Evolutionary conservation across 1,284 basidiomycete species (phyloP), one percentile per base, ranked within the genome.

Genomic region (Malassezia restricta): DNA sequence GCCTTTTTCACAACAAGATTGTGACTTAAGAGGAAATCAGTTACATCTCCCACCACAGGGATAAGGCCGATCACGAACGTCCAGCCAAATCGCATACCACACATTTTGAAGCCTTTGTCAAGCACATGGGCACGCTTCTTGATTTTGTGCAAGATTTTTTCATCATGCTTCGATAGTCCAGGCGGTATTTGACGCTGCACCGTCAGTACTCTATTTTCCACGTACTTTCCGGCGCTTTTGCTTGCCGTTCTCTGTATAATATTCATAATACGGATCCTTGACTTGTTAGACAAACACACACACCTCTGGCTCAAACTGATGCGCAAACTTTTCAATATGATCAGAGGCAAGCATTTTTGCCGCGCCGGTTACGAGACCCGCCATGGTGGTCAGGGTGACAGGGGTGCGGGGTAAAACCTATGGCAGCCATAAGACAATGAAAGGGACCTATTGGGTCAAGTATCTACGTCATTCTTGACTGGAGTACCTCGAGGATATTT

Each of bases 41-140:
- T 77, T 32, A 81, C 74, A 62, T 87, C 84, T 27, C 86, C 87
- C 0, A 79, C 78, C 30, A 81, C 76, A 6, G 86, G 87, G 29
- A 88, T 75, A n/a, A 87, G 77, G 0, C 84, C 84, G 76, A 64
- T 59, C 45, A 68, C 42, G 47, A 64, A 63, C 8, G 77, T 77
- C 83, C 84, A 92, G 5, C 91, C 90, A 58, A 94, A 89, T 8
- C 82, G 81, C 56, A 94, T 75, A 3, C 90, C 88, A 63, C 83
- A 87, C 8, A 95, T 49, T 43, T 73, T 78, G 77, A 95, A 86
- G 6, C 87, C 85, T 74, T 89, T 91, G 78, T 96, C 91, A 50
- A 96, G 83, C 68, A 84, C 82, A 70, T 90, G 88, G 0, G 91
- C 90, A 7, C 90, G 79, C 47, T 78, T 77, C 69, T 61, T 57